A percentile compares a stretch with the other conserved stretches of the same genome.
These are phyloP conservation scores for Wickerhamiella bombiphila DNA, from an alignment of 805 yeast genomes.

Conservation along the genomic window DNA sequence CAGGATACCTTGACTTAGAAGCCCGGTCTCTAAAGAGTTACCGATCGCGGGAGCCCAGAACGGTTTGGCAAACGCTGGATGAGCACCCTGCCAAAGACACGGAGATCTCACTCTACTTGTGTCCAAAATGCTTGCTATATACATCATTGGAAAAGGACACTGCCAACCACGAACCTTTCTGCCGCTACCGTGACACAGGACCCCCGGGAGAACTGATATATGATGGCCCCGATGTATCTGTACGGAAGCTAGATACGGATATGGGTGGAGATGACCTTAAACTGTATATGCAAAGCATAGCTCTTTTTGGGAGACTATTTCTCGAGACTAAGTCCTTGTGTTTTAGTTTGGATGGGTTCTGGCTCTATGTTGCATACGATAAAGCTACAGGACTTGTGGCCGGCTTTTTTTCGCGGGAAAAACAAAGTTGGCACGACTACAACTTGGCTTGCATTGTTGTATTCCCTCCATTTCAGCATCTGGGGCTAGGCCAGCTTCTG, in stretches of 20 bases:
- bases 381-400: slow-evolving; percentile 33
- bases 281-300: slow-evolving; percentile 66
- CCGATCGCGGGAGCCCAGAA: slow-evolving; percentile 16
- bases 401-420: slow-evolving; percentile 89
- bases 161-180: slow-evolving; percentile 31
- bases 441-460: slow-evolving; percentile 83
- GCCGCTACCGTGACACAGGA: slow-evolving; percentile 15
- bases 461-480: slow-evolving; percentile 83
- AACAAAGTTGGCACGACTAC: slow-evolving; percentile 54
- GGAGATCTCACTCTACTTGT: slow-evolving; percentile 39
- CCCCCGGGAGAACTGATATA: slow-evolving; percentile 61
- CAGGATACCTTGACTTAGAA: slow-evolving; percentile 49
- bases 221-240: slow-evolving; percentile 38
- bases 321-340: slow-evolving; percentile 81
- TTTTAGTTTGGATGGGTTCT: slow-evolving; percentile 64
- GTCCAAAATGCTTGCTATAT: slow-evolving; percentile 77
- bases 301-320: slow-evolving; percentile 75
- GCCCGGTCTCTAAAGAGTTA: slow-evolving; percentile 15
- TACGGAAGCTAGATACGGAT: slow-evolving; percentile 52
- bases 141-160: slow-evolving; percentile 35
- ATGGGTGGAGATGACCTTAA: slow-evolving; percentile 23
- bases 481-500: slow-evolving; percentile 59
- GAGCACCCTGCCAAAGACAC: slow-evolving; percentile 32
- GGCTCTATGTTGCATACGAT: slow-evolving; percentile 45
- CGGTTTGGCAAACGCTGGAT: slow-evolving; percentile 15